Conservation (phyloP, 2,329 filamentous ascomycete genomes). For the Fusarium floridanum region DNA sequence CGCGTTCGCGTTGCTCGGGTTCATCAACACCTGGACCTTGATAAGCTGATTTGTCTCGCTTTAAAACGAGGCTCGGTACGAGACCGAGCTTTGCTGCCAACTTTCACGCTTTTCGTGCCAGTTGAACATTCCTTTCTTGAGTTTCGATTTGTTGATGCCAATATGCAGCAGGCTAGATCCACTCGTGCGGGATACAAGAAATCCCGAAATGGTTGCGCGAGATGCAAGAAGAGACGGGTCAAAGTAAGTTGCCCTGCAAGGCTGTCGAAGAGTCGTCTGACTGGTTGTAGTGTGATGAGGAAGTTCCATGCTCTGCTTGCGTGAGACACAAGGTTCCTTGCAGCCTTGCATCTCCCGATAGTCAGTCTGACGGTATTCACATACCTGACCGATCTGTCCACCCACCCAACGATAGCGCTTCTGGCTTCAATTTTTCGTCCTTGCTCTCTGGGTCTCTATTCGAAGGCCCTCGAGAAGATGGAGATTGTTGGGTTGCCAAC, state of each 20-base stretch:
- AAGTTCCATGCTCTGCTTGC: conserved; percentile 26
- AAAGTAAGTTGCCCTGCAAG: conserved; percentile 5
- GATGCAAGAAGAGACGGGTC: conserved; percentile 33
- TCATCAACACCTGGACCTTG: not conserved
- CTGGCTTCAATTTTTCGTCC: conserved; percentile 13
- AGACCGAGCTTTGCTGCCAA: not conserved
- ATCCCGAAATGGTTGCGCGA: conserved; percentile 31
- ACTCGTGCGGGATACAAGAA: conserved; percentile 36
- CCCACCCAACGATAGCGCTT: conserved; percentile 3
- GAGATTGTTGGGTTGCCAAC: conserved; percentile 25
- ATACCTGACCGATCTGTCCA: conserved; percentile 8
- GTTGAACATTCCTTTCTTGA: not conserved
- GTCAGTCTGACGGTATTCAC: not conserved
- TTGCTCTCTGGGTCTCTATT: conserved; percentile 18
- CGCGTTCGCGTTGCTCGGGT: conserved; percentile 7
- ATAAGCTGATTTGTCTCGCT: not conserved
- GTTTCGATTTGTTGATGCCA: not conserved
- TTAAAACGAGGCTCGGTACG: not conserved
- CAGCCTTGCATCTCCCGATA: conserved; percentile 16
- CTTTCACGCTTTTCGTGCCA: not conserved
- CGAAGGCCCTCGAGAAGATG: conserved; percentile 3
- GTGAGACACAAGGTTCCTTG: conserved; percentile 27
- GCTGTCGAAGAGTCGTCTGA: not conserved
- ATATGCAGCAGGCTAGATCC: conserved; percentile 1
- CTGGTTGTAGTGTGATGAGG: conserved; percentile 25